Percentiles rank a stretch among this genome's conserved stretches.
phyloP scores from a whole-genome alignment of 23 red algal genomes.

The Gracilariopsis chorda region DNA sequence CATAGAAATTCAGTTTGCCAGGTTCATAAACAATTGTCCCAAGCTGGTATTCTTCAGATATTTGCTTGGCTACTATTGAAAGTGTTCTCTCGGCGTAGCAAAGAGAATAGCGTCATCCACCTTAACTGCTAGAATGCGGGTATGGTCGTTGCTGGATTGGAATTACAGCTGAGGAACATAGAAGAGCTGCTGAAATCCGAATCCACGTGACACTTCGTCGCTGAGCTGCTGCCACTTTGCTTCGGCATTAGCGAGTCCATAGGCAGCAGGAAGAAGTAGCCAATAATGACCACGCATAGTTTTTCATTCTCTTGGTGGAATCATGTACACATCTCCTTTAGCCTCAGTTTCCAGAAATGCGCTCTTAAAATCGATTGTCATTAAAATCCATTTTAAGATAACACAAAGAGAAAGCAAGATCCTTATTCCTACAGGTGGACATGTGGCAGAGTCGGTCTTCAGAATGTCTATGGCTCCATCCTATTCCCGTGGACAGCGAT shows the following conservation, averaged over 20 bases:
- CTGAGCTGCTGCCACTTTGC: neutral
- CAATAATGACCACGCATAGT: neutral
- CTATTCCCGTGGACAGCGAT: neutral
- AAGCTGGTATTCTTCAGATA: neutral
- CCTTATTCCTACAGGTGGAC: no score
- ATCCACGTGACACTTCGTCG: neutral
- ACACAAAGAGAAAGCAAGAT: neutral
- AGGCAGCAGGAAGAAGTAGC: neutral
- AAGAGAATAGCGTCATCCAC: constrained; percentile 47
- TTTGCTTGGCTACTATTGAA: neutral
- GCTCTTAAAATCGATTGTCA: no score
- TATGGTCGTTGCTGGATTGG: neutral
- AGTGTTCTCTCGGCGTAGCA: neutral
- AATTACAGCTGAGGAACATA: constrained; percentile 51
- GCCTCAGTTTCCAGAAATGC: neutral
- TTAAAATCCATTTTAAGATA: neutral
- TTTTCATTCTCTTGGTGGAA: neutral
- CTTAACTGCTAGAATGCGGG: neutral
- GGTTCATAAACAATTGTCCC: constrained; percentile 18
- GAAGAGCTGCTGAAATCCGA: neutral
- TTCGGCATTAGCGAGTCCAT: neutral
- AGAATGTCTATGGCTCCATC: neutral
- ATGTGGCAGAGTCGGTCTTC: neutral
- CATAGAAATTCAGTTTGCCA: neutral
- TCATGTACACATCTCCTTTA: neutral